Evolutionary conservation across 768 basidiomycete species (phyloP), one percentile per base, ranked within the genome.

Genomic region (Panaeolus cyanescens): DNA sequence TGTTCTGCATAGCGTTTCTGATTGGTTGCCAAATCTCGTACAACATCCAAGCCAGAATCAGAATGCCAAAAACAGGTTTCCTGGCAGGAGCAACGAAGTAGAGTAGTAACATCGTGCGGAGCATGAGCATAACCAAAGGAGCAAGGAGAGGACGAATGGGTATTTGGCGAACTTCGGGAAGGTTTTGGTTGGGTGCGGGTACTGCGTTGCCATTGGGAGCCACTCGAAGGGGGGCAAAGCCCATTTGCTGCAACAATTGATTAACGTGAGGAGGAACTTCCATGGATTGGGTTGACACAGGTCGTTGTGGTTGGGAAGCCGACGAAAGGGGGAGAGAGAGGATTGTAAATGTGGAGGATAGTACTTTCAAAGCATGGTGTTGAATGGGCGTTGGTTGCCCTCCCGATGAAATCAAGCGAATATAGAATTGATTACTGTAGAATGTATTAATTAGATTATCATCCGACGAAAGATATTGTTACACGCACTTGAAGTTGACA

Each of bases 11-110:
- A 54, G 67, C 83, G 65, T 73, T 80, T 36, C 87, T 81, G 60
- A 92, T 81, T 25, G 87, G 87, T 56, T 82, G 83, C 89, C 89
- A 91, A 32, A 89, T 85, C 71, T 92, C 91, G 70, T 90, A 92
- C 25, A 88, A 59, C 71, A 90, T 84, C 89, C 89, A 92, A 2
- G 79, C 83, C 22, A 87, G 73, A 31, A 92, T 80, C 59, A 91
- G 74, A 36, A 90, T 64, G 33, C 85, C 88, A 61, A 92, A 83
- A 19, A 92, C 70, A 5, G 91, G 91, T 59, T 90, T 89, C 64
- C 88, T 81, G 6, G 88, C 82, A 0, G 91, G 91, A 4, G 88
- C 87, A 67, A 92, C 87, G 71, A 92, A 91, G 72, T 92, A 92
- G 3, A 92, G 78, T 30, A 92, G 76, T 12, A 92, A 78, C 12